phyloP scores from a whole-genome alignment of 164 flowering plant genomes.

The Cinnamomum chago region DNA sequence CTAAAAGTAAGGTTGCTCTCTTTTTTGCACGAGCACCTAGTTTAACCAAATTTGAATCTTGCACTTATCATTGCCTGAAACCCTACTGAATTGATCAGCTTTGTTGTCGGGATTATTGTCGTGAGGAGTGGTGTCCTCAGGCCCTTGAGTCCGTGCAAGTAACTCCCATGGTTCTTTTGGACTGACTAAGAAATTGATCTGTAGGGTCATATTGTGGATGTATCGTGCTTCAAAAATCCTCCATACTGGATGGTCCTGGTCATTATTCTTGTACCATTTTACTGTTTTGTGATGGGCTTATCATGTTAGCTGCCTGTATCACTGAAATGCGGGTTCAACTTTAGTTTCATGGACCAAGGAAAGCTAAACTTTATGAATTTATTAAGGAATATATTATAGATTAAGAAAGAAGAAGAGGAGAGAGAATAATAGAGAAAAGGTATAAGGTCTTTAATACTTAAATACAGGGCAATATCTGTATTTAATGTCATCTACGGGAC shows the following conservation, averaged over 20 bases:
- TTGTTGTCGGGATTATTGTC: not conserved
- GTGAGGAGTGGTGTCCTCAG: not conserved
- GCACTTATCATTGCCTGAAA: not conserved
- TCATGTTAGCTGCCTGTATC: not conserved
- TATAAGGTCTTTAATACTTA: too few species aligned
- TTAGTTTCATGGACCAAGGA: not conserved
- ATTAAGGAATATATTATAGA: too few species aligned
- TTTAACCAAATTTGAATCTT: too few species aligned
- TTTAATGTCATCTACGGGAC: too few species aligned
- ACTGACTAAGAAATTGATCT: not conserved
- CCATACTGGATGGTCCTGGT: not conserved
- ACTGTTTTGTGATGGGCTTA: not conserved
- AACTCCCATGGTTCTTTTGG: not conserved
- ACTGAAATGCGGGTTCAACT: not conserved
- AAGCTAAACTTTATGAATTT: not conserved
- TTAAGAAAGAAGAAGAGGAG: not conserved
- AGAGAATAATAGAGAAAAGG: not conserved
- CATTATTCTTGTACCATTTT: not conserved
- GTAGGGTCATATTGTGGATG: not conserved
- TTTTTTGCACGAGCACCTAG: not conserved
- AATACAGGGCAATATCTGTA: too few species aligned
- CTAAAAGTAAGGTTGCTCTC: slow-evolving; percentile 41
- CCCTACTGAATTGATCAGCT: not conserved
- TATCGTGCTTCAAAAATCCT: not conserved
- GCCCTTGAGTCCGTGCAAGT: not conserved